These are phyloP conservation scores for Diaporthe amygdali DNA, from an alignment of 2,329 filamentous ascomycete species.

Conservation along the genomic window DNA sequence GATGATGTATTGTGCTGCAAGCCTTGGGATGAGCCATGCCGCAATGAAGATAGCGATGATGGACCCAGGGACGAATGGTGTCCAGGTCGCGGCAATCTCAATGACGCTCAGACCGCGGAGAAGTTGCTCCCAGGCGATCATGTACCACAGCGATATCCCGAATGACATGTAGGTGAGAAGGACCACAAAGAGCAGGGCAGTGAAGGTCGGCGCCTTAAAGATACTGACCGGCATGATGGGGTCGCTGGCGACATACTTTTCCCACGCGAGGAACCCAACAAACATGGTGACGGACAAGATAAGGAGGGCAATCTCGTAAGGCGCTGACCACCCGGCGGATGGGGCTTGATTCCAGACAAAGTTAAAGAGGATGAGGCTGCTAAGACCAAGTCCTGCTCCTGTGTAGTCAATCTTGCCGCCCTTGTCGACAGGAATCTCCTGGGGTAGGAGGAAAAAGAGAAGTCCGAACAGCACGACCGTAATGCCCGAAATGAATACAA, in stretches of 20 bases:
- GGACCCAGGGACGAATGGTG: constrained; percentile 47
- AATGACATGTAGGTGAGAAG: constrained; percentile 53
- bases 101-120: constrained; percentile 47
- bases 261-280: constrained; percentile 45
- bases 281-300: constrained; percentile 39
- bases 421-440: constrained; percentile 38
- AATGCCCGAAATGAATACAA: constrained; percentile 40
- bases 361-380: constrained; percentile 52
- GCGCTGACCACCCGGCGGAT: constrained; percentile 47
- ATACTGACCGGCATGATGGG: constrained; percentile 53
- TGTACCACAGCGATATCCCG: constrained; percentile 55
- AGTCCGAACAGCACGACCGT: constrained; percentile 24
- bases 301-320: constrained; percentile 47
- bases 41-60: constrained; percentile 43
- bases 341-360: constrained; percentile 58
- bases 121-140: constrained; percentile 48
- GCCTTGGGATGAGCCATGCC: constrained; percentile 50
- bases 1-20: constrained; percentile 54
- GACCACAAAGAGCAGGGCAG: constrained; percentile 46
- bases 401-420: constrained; percentile 45
- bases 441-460: constrained; percentile 29
- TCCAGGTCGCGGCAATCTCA: constrained; percentile 42
- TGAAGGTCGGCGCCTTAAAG: constrained; percentile 50
- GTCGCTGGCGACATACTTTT: constrained; percentile 40
- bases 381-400: constrained; percentile 44